phyloP scores from a whole-genome alignment of 371 early-diverging fungal species.

The Mortierella sp. region DNA sequence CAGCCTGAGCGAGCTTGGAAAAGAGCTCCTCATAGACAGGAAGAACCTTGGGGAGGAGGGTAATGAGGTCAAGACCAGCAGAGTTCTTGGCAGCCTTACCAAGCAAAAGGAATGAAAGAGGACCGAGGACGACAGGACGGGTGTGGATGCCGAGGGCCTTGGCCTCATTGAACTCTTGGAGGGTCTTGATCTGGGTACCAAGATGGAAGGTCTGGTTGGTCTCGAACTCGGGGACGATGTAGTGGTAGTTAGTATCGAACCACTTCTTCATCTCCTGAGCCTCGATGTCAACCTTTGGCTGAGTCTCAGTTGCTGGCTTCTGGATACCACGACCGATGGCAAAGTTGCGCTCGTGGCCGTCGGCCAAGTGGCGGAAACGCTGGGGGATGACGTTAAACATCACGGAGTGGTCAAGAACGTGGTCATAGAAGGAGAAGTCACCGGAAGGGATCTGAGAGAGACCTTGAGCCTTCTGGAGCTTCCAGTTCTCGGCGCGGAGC shows the following conservation, averaged over 20 bases:
- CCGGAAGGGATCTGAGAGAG: slow-evolving; percentile 90
- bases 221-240: slow-evolving; percentile 88
- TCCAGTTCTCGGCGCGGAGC: slow-evolving; percentile 92
- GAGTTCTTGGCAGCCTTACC: slow-evolving; percentile 84
- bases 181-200: slow-evolving; percentile 73
- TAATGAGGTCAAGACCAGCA: slow-evolving; percentile 75
- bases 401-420: slow-evolving; percentile 89
- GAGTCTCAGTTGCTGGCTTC: slow-evolving; percentile 70
- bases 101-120: slow-evolving; percentile 89
- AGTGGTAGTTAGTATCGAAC: slow-evolving; percentile 98
- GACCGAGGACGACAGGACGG: slow-evolving; percentile 95
- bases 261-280: slow-evolving; percentile 97
- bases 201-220: slow-evolving; percentile 82
- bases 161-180: slow-evolving; percentile 93
- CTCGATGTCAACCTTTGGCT: slow-evolving; percentile 85
- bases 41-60: slow-evolving; percentile 80
- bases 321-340: slow-evolving; percentile 98
- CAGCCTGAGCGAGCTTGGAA: slow-evolving; percentile 81
- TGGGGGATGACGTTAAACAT: slow-evolving; percentile 84
- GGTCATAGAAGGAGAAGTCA: slow-evolving; percentile 97
- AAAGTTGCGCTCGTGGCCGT: slow-evolving; percentile 90
- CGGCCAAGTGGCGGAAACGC: slow-evolving; percentile 73
- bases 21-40: slow-evolving; percentile 86
- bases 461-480: slow-evolving; percentile 83
- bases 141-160: slow-evolving; percentile 91